Percentiles rank a stretch among this genome's conserved stretches.
These are phyloP conservation scores for Penicillium sp. DNA, from an alignment of 2,329 filamentous ascomycete genomes.

Conservation along the genomic window DNA sequence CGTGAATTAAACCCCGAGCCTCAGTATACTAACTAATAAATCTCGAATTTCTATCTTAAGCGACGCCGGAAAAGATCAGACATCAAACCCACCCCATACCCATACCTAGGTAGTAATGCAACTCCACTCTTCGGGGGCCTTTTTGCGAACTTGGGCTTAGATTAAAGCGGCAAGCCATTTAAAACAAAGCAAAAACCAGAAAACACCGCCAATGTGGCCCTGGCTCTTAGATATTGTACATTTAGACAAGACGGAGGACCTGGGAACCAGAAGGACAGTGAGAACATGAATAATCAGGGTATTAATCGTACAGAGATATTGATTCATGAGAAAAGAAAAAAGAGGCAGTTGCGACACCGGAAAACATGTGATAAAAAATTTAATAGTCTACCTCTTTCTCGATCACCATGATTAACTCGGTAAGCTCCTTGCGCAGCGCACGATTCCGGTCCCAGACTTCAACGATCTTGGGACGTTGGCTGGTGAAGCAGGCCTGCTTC, in stretches of 20 bases:
- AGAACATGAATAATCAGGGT: conserved; percentile 19
- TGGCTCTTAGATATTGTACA: conserved; percentile 6
- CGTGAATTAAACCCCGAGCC: background rate
- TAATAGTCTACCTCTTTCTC: conserved; percentile 41
- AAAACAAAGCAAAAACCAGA: conserved; percentile 2
- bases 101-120: conserved; percentile 7
- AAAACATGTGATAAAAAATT: conserved; percentile 11
- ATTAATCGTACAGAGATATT: conserved; percentile 28
- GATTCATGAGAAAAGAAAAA: conserved; percentile 14
- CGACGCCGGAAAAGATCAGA: conserved; percentile 22
- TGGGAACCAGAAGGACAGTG: conserved; percentile 2
- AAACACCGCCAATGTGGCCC: background rate
- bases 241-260: conserved; percentile 7
- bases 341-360: conserved; percentile 2
- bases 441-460: conserved; percentile 44
- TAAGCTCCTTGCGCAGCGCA: conserved; percentile 43
- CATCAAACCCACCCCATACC: conserved; percentile 12
- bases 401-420: conserved; percentile 45
- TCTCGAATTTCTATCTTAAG: conserved; percentile 14
- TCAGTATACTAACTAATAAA: conserved; percentile 6
- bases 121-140: conserved; percentile 16
- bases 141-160: conserved; percentile 11
- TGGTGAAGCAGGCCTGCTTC: conserved; percentile 44
- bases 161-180: background rate
- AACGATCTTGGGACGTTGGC: conserved; percentile 40